Conservation (phyloP, 352 stramenopile species). For the Phytophthora cactorum region DNA sequence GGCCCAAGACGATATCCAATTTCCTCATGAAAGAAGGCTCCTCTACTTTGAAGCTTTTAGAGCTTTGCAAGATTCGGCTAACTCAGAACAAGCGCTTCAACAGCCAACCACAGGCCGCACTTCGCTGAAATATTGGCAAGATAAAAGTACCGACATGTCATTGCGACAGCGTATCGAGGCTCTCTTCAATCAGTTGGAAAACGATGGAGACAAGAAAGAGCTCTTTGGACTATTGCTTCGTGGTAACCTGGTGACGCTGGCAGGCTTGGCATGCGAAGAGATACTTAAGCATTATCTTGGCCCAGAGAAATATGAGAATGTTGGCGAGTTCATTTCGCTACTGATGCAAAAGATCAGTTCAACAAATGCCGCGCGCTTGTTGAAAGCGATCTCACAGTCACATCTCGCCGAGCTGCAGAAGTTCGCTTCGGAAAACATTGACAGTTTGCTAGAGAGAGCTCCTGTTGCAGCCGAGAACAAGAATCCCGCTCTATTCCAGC, state of each 20-base stretch:
- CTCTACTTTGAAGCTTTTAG: conserved; percentile 66
- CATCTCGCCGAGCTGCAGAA: conserved; percentile 42
- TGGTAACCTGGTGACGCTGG: conserved; percentile 38
- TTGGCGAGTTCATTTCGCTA: conserved; percentile 44
- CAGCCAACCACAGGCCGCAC: neutral
- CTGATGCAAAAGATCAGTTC: conserved; percentile 39
- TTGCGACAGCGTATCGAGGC: conserved; percentile 38
- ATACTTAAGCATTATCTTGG: conserved; percentile 48
- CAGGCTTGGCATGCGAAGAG: conserved; percentile 37
- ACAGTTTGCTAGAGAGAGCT: conserved; percentile 47
- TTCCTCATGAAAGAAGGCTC: conserved; percentile 7
- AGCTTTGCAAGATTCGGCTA: conserved; percentile 15
- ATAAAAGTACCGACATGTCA: conserved; percentile 21
- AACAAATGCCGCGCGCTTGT: conserved; percentile 30
- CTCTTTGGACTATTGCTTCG: conserved; percentile 48
- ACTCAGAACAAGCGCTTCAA: conserved; percentile 5
- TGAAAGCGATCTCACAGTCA: conserved; percentile 36
- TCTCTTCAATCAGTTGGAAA: conserved; percentile 38
- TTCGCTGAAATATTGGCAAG: conserved; percentile 19
- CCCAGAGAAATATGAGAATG: conserved; percentile 18
- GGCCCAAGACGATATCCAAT: conserved; percentile 8
- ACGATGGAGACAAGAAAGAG: conserved; percentile 43
- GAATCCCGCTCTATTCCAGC: conserved; percentile 49
- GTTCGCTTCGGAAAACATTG: conserved; percentile 63
- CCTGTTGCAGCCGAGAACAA: conserved; percentile 4